Evolutionary conservation across 2,329 filamentous ascomycete genomes (phyloP), one percentile per base, ranked within the genome.

Genomic region (Bisporella sp.): DNA sequence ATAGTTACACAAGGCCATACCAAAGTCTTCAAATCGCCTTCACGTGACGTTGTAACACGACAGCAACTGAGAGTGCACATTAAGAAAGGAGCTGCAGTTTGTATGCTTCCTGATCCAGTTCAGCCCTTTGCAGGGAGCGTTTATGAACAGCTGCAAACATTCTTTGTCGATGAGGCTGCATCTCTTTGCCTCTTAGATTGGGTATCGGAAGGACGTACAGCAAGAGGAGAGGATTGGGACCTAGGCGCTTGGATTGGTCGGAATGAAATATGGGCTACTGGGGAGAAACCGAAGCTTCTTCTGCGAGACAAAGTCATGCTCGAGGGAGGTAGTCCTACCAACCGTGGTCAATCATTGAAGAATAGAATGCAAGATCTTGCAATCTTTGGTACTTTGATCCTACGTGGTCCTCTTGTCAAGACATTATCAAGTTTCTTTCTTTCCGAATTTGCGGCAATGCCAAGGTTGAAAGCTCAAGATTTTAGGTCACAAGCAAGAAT

Each of bases 181-280:
- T 82, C 85, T 40, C 70, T 97, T 11, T 95, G 90, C 64, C 76
- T 95, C 2, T 73, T 96, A 43, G 93, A 99, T 68, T 99, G 93
- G 93, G 90, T 97, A 5, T 95, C 84, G 2, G 87, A 92, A 63
- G 93, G 93, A 6, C 81, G 93, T 13, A 81, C 77, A 4, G 91
- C 93, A 4, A 80, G 87, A 44, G 91, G 90, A 29, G 93, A 99
- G 69, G 78, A 89, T 56, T 99, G 93, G 93, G 84, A 84, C 59
- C 83, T 96, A 54, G 72, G 77, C 50, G 78, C 77, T 55, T 97
- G 93, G 82, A 80, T 75, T 52, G 90, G 89, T 7, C 78, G 87
- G 57, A 97, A 96, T 64, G 93, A 99, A 69, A 77, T 97, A n/a
- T 92, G 86, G 82, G 65, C 71, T 40, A 61, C 63, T 6, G 70